Evolutionary conservation across 768 basidiomycete genomes (phyloP).

Genomic region (Suillus americanus): DNA sequence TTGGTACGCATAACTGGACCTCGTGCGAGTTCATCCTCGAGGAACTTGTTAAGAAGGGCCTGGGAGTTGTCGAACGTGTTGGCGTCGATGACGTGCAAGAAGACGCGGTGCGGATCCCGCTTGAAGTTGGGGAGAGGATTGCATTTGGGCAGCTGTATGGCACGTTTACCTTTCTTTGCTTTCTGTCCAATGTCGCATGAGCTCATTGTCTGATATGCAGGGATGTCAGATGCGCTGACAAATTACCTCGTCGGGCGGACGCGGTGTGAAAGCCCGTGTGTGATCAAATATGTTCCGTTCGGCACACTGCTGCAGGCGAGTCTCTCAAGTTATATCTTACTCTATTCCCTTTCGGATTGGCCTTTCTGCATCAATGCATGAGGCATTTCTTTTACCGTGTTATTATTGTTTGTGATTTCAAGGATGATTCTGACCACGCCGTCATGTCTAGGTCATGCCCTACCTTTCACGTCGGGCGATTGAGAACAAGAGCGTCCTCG

Average conservation of each 20-base stretch:
- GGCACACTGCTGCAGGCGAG: constrained; percentile 65
- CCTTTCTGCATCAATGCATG: neutral
- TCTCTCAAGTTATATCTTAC: constrained; percentile 9
- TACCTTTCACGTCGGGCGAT: constrained; percentile 86
- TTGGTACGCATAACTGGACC: constrained; percentile 85
- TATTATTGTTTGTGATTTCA: neutral
- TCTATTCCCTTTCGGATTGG: neutral
- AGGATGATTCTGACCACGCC: constrained; percentile 13
- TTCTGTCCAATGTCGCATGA: neutral
- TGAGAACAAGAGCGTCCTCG: constrained; percentile 90
- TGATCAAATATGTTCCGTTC: constrained; percentile 84
- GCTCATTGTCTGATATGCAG: constrained; percentile 35
- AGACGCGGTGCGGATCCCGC: constrained; percentile 34
- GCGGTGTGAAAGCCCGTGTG: constrained; percentile 56
- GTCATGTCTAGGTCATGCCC: constrained; percentile 68
- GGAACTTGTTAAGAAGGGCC: constrained; percentile 53
- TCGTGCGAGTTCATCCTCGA: constrained; percentile 63
- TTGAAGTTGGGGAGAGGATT: constrained; percentile 63
- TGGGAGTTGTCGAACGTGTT: constrained; percentile 26
- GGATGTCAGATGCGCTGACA: constrained; percentile 85
- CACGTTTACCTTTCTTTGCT: constrained; percentile 30
- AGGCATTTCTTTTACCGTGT: neutral
- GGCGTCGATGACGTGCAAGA: constrained; percentile 18
- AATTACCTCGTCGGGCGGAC: constrained; percentile 63
- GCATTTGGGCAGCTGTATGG: constrained; percentile 84